phyloP scores from a whole-genome alignment of 2,329 filamentous ascomycete species.

The Fusarium irregulare region DNA sequence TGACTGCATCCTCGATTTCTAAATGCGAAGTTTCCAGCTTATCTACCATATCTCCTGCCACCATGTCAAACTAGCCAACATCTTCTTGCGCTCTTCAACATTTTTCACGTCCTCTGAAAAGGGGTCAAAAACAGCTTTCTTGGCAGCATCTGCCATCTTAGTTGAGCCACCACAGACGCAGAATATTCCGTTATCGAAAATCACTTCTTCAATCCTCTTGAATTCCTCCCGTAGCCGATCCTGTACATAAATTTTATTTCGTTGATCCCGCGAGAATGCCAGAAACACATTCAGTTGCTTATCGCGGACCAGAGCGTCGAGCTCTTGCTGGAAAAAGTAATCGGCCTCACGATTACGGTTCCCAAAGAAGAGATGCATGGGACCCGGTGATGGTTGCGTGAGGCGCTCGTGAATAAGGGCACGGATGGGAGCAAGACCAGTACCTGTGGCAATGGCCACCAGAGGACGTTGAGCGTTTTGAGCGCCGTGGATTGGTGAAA shows the following conservation, averaged over 20 bases:
- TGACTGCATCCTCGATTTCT: background rate
- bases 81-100: conserved; percentile 54
- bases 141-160: conserved; percentile 68
- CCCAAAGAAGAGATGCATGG: conserved; percentile 81
- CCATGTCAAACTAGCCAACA: conserved; percentile 54
- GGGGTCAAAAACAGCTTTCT: conserved; percentile 62
- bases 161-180: conserved; percentile 68
- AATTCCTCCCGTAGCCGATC: conserved; percentile 62
- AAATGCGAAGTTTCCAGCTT: background rate
- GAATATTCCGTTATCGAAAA: conserved; percentile 59
- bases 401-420: conserved; percentile 82
- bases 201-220: conserved; percentile 46
- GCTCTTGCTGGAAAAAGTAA: conserved; percentile 85
- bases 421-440: conserved; percentile 86
- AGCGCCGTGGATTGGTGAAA: conserved; percentile 55
- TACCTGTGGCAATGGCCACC: conserved; percentile 85
- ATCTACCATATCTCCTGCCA: conserved; percentile 71
- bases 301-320: conserved; percentile 57
- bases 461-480: conserved; percentile 64
- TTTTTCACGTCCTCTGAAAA: conserved; percentile 54
- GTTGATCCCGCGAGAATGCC: conserved; percentile 62
- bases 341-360: conserved; percentile 80
- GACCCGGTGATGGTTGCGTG: conserved; percentile 45
- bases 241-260: conserved; percentile 67
- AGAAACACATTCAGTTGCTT: conserved; percentile 52